These are phyloP conservation scores for Cercospora brassicicola DNA, from an alignment of 2,329 filamentous ascomycete species.

Conservation along the genomic window DNA sequence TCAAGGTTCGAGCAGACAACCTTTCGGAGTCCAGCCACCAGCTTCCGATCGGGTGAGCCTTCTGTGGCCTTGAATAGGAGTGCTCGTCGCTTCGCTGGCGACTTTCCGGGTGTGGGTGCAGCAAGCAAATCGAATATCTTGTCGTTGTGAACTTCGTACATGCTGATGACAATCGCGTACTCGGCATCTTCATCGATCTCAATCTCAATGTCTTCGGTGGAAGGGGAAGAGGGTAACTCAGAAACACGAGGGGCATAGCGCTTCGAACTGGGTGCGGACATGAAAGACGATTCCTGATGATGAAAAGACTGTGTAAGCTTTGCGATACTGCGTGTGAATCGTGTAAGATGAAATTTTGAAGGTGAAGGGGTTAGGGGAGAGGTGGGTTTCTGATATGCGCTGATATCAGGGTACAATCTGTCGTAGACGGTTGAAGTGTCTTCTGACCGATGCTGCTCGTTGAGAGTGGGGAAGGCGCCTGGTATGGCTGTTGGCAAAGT, in stretches of 20 bases:
- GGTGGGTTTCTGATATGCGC: conserved; percentile 27
- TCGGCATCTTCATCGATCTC: conserved; percentile 68
- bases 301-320: conserved; percentile 35
- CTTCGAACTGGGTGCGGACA: conserved; percentile 48
- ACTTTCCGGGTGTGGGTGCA: conserved; percentile 56
- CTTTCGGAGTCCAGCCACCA: conserved; percentile 89
- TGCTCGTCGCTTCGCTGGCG: conserved; percentile 65
- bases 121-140: conserved; percentile 91
- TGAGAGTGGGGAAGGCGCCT: conserved; percentile 33
- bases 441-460: conserved; percentile 22
- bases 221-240: conserved; percentile 70
- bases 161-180: conserved; percentile 86
- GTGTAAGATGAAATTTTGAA: conserved; percentile 25
- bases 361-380: conserved; percentile 22
- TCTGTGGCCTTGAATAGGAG: conserved; percentile 92
- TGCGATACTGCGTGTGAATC: conserved; percentile 31
- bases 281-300: conserved; percentile 40
- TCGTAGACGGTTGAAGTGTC: conserved; percentile 34
- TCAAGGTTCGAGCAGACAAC: conserved; percentile 78
- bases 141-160: conserved; percentile 99
- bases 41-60: conserved; percentile 82
- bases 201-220: conserved; percentile 69
- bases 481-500: conserved; percentile 25
- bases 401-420: conserved; percentile 36
- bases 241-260: conserved; percentile 66